Conservation (phyloP, 1,284 basidiomycete genomes). For the Pseudozyma flocculosa region DNA sequence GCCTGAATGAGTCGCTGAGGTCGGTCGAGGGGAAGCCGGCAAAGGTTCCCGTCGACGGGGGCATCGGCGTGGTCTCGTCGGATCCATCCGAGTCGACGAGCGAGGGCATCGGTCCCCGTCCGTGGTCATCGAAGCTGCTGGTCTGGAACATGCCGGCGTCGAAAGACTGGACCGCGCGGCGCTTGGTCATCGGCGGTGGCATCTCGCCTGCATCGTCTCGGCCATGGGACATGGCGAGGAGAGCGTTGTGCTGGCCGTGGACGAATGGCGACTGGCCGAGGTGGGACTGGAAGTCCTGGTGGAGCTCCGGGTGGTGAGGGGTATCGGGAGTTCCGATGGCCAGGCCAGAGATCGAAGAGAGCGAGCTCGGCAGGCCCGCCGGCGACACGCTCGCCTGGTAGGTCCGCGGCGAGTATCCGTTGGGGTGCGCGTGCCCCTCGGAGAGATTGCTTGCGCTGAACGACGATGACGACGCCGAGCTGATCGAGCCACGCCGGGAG, state of each 20-base stretch:
- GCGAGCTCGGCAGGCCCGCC: constrained; percentile 21
- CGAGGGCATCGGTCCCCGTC: constrained; percentile 5
- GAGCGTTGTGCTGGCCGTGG: constrained; percentile 29
- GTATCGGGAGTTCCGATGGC: constrained; percentile 28
- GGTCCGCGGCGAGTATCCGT: constrained; percentile 29
- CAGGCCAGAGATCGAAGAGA: constrained; percentile 31
- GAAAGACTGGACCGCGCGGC: constrained; percentile 29
- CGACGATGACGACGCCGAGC: constrained; percentile 33
- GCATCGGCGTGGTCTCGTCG: constrained; percentile 43
- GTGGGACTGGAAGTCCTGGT: constrained; percentile 9
- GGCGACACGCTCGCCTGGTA: constrained; percentile 32
- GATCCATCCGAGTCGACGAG: constrained; percentile 31
- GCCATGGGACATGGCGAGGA: constrained; percentile 26
- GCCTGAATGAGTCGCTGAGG: constrained; percentile 29
- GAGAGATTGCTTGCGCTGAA: constrained; percentile 18
- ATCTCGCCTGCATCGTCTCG: constrained; percentile 21
- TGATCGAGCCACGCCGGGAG: constrained; percentile 22
- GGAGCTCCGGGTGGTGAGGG: constrained; percentile 12
- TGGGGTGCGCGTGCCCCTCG: constrained; percentile 13
- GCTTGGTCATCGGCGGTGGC: constrained; percentile 23
- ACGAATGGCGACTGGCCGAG: constrained; percentile 7
- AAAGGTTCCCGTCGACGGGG: constrained; percentile 28
- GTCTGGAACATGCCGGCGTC: constrained; percentile 26
- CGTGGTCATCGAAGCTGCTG: neutral
- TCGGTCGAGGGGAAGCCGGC: constrained; percentile 21